These are phyloP conservation scores for Kazachstania psychrophila DNA, from an alignment of 805 yeast species.

Conservation along the genomic window DNA sequence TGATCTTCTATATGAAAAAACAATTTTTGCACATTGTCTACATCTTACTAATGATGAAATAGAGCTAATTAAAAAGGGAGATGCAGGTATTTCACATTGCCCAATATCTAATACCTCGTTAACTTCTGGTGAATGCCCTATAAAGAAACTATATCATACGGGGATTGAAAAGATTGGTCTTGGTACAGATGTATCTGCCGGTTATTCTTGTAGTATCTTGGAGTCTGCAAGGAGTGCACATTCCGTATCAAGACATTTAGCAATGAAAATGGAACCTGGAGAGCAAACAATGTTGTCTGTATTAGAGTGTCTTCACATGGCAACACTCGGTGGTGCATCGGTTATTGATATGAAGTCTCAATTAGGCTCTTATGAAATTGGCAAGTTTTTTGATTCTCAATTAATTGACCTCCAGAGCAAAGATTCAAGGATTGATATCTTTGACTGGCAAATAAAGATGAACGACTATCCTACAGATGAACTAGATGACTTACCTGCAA, in stretches of 20 bases:
- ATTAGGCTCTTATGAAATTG: conserved; percentile 65
- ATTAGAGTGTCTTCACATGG: conserved; percentile 66
- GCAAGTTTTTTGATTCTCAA: conserved; percentile 81
- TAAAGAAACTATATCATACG: conserved; percentile 55
- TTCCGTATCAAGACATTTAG: conserved; percentile 60
- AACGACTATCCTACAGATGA: conserved; percentile 1
- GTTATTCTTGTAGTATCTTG: conserved; percentile 57
- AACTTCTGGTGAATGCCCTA: conserved; percentile 84
- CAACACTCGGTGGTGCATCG: conserved; percentile 84
- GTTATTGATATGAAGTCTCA: conserved; percentile 49
- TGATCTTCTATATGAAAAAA: conserved; percentile 49
- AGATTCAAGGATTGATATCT: conserved; percentile 61
- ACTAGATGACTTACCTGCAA: conserved; percentile 2
- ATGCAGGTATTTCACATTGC: conserved; percentile 81
- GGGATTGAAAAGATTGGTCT: conserved; percentile 62
- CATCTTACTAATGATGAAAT: conserved; percentile 63
- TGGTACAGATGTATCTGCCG: conserved; percentile 77
- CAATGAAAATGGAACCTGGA: conserved; percentile 40
- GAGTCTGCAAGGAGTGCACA: conserved; percentile 61
- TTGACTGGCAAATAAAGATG: conserved; percentile 50
- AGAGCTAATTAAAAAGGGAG: conserved; percentile 40
- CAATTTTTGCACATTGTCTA: conserved; percentile 84
- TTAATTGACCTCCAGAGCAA: conserved; percentile 50
- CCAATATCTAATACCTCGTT: conserved; percentile 85
- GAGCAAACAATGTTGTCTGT: conserved; percentile 42